Evolutionary conservation across 1,284 basidiomycete genomes (phyloP).

Genomic region (Trichosporon inkin): DNA sequence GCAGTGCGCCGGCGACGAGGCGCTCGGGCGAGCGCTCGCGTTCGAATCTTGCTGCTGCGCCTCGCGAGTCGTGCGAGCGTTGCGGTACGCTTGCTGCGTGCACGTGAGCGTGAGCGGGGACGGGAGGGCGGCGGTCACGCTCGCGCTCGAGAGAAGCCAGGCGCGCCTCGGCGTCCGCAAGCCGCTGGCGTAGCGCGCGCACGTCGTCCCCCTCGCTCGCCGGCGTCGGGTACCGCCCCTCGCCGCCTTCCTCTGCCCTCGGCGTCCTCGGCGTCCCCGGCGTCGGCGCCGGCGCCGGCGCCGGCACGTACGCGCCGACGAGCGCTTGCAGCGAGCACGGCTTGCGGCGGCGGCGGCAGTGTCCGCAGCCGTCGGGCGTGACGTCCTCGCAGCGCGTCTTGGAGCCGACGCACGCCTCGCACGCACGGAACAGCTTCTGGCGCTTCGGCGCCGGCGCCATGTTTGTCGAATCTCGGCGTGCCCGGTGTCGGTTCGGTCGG

Average conservation of each 20-base stretch:
- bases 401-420: conserved; percentile 30
- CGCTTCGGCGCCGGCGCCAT: conserved; percentile 19
- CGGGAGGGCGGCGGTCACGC: neutral
- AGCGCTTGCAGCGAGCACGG: conserved; percentile 27
- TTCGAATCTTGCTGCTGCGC: neutral
- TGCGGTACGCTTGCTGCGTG: too few relatives aligned
- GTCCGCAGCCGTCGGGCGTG: conserved; percentile 26
- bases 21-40: neutral
- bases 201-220: neutral
- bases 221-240: conserved; percentile 8
- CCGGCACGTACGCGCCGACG: conserved; percentile 11
- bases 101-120: neutral
- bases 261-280: neutral
- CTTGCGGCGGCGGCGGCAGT: conserved; percentile 31
- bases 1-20: conserved; percentile 13
- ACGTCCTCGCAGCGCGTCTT: conserved; percentile 41
- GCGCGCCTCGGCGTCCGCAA: conserved; percentile 18
- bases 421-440: conserved; percentile 34
- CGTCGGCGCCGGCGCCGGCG: neutral
- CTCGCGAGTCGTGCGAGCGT: too few relatives aligned
- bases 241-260: neutral
- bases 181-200: conserved; percentile 14
- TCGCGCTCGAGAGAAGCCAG: conserved; percentile 6
- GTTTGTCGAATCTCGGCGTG: neutral
- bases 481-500: too few relatives aligned